phyloP scores from a whole-genome alignment of 2,329 filamentous ascomycete species.

The Cladosporium sp. region DNA sequence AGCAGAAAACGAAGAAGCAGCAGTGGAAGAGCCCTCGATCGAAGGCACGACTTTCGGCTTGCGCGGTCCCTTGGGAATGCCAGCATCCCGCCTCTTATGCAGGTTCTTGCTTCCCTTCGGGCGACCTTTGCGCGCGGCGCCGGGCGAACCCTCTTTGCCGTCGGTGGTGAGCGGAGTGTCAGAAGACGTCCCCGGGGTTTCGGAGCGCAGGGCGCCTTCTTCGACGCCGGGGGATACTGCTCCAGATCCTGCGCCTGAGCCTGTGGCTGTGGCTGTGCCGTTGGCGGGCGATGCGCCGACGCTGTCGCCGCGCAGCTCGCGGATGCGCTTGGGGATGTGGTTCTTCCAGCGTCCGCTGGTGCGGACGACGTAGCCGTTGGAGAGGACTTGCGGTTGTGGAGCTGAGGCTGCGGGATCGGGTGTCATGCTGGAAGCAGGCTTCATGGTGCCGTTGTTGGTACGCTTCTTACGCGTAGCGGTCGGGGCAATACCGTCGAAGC shows the following conservation, averaged over 20 bases:
- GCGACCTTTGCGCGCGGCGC: conserved; percentile 37
- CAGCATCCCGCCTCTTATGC: conserved; percentile 49
- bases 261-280: not conserved
- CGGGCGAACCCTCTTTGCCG: conserved; percentile 19
- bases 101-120: conserved; percentile 52
- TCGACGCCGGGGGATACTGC: not conserved
- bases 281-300: conserved; percentile 21
- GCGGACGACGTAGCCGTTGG: conserved; percentile 30
- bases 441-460: conserved; percentile 22
- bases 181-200: conserved; percentile 20
- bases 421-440: conserved; percentile 26
- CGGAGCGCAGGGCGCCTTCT: conserved; percentile 12
- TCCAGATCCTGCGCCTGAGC: not conserved
- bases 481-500: conserved; percentile 34
- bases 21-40: conserved; percentile 5
- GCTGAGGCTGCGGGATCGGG: conserved; percentile 26
- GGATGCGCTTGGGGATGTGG: conserved; percentile 46
- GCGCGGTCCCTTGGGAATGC: conserved; percentile 53
- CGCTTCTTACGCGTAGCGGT: conserved; percentile 30
- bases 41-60: conserved; percentile 29
- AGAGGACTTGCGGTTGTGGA: conserved; percentile 14
- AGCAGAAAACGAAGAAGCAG: not conserved
- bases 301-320: conserved; percentile 50
- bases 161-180: conserved; percentile 24
- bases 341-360: conserved; percentile 34